Evolutionary conservation across 2,329 filamentous ascomycete genomes (phyloP).

Genomic region (Pseudogymnoascus sp.): DNA sequence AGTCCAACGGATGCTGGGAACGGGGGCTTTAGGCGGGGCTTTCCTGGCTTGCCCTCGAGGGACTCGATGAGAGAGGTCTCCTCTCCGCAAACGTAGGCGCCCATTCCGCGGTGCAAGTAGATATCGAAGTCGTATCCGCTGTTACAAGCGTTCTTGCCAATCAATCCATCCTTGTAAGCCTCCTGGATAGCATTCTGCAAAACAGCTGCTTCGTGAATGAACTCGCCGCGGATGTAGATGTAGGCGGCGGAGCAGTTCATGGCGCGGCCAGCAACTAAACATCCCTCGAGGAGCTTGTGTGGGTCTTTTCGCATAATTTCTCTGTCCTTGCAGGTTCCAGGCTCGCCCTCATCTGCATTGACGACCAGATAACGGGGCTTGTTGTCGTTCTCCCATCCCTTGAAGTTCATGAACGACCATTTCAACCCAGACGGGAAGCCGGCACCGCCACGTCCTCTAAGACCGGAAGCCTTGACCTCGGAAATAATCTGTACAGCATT

Average conservation of each 20-base stretch:
- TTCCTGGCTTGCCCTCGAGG: constrained; percentile 95
- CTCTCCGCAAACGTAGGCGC: constrained; percentile 96
- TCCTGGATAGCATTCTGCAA: constrained; percentile 95
- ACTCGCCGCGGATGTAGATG: constrained; percentile 99
- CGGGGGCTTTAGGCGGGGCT: constrained; percentile 95
- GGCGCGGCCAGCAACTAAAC: constrained; percentile 86
- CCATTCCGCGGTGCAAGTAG: constrained; percentile 91
- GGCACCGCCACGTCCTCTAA: constrained; percentile 91
- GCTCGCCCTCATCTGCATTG: constrained; percentile 97
- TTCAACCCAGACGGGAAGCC: constrained; percentile 97
- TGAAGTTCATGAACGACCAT: constrained; percentile 99
- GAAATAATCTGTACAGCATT: constrained; percentile 64
- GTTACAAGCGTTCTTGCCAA: constrained; percentile 96
- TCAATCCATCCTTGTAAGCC: constrained; percentile 86
- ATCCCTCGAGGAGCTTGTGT: constrained; percentile 97
- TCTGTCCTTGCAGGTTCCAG: constrained; percentile 97
- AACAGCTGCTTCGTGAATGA: constrained; percentile 89
- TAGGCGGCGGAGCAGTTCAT: constrained; percentile 99
- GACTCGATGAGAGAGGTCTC: constrained; percentile 98
- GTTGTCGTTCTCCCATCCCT: constrained; percentile 96
- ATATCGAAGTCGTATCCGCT: constrained; percentile 98
- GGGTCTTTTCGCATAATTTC: constrained; percentile 99
- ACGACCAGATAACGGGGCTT: constrained; percentile 96
- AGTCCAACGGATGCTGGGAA: constrained; percentile 96
- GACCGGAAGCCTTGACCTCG: constrained; percentile 92